A percentile compares a stretch with the other conserved stretches of the same genome.
These are phyloP conservation scores for Leucosporidium yakuticum DNA, from an alignment of 768 basidiomycete genomes.

Conservation along the genomic window DNA sequence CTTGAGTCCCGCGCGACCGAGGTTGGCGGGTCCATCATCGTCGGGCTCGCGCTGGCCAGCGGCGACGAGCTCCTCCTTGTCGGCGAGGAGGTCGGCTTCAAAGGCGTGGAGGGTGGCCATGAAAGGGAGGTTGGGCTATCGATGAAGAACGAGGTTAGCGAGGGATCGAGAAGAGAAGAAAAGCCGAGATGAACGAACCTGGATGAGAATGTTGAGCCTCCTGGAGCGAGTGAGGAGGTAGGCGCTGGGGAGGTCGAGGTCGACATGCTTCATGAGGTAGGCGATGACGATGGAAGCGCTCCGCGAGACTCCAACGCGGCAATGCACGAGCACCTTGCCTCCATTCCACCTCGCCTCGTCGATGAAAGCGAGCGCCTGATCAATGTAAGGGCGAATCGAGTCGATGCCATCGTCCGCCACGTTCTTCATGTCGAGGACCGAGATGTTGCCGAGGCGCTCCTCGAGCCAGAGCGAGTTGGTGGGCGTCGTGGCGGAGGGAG, in stretches of 20 bases:
- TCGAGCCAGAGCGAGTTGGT: slow-evolving; percentile 72
- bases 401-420: slow-evolving; percentile 82
- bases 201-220: slow-evolving; percentile 56
- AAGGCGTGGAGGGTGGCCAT: slow-evolving; percentile 90
- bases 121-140: slow-evolving; percentile 93
- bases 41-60: neutral
- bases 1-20: slow-evolving; percentile 62
- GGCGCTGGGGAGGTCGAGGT: slow-evolving; percentile 79
- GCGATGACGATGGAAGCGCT: slow-evolving; percentile 94
- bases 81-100: slow-evolving; percentile 72
- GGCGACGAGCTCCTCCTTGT: neutral
- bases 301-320: slow-evolving; percentile 95
- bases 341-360: slow-evolving; percentile 73
- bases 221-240: slow-evolving; percentile 88
- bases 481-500: slow-evolving; percentile 7
- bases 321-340: slow-evolving; percentile 89
- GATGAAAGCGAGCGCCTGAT: slow-evolving; percentile 88
- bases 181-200: slow-evolving; percentile 9
- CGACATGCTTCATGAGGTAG: slow-evolving; percentile 90
- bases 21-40: slow-evolving; percentile 47
- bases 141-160: slow-evolving; percentile 45
- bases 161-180: neutral
- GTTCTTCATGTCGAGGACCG: slow-evolving; percentile 76
- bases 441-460: slow-evolving; percentile 79
- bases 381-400: slow-evolving; percentile 79